A percentile compares a stretch with the other conserved stretches of the same genome.
These are phyloP conservation scores for Diospyros lotus DNA, from an alignment of 148 eudicot species.

Conservation along the genomic window DNA sequence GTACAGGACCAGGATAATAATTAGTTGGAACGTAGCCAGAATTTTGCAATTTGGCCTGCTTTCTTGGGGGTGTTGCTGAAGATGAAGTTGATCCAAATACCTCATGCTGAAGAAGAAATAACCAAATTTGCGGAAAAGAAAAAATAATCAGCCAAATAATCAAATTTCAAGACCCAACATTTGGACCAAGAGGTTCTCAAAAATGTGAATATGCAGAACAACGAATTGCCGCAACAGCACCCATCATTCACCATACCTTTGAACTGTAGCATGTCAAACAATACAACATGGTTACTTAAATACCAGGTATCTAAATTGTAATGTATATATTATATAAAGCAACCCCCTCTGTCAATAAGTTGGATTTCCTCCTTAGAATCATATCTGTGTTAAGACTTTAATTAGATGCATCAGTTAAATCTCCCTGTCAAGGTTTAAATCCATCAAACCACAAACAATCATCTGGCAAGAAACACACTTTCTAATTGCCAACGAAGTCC, in stretches of 20 bases:
- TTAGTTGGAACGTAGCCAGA: conserved; percentile 25
- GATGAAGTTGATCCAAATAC: conserved; percentile 35
- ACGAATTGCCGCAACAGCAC: background rate
- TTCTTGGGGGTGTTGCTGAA: conserved; percentile 26
- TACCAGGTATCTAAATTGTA: too few relatives aligned
- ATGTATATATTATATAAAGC: too few relatives aligned
- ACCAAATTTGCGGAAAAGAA: background rate
- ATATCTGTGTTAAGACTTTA: background rate
- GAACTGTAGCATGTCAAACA: background rate
- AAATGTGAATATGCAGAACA: background rate
- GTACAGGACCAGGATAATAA: conserved; percentile 36
- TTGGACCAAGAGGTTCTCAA: background rate
- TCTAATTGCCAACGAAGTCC: background rate
- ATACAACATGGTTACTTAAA: too few relatives aligned
- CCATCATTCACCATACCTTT: background rate
- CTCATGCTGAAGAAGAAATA: conserved; percentile 23
- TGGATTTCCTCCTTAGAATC: too few relatives aligned
- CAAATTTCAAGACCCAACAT: background rate
- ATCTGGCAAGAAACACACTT: too few relatives aligned
- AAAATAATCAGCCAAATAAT: background rate
- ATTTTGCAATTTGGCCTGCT: conserved; percentile 27
- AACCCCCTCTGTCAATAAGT: too few relatives aligned
- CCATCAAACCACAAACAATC: background rate
- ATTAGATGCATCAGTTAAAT: background rate
- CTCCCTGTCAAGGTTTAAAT: background rate